phyloP scores from a whole-genome alignment of 768 basidiomycete genomes.

The Boletellus ananiceps region DNA sequence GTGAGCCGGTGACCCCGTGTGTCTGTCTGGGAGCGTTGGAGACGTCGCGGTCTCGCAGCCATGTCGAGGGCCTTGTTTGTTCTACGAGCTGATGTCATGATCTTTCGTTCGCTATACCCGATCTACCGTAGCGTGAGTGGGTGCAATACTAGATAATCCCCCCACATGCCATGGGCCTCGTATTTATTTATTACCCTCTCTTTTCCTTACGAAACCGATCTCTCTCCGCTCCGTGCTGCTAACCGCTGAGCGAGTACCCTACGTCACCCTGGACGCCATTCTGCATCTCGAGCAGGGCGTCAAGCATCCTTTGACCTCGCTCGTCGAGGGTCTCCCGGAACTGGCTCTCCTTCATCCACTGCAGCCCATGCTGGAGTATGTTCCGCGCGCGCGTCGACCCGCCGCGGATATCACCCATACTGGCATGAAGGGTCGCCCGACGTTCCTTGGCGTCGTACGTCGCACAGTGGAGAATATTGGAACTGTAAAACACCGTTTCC shows the following conservation, averaged over 20 bases:
- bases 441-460: conserved; percentile 46
- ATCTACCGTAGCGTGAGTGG: not conserved
- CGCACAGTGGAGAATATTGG: conserved; percentile 74
- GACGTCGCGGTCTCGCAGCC: too few species aligned
- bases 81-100: not conserved
- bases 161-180: not conserved
- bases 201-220: not conserved
- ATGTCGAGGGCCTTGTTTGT: not conserved
- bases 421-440: conserved; percentile 68
- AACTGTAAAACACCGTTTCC: conserved; percentile 77
- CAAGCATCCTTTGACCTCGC: conserved; percentile 48
- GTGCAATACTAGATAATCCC: not conserved
- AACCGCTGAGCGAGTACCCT: conserved; percentile 49
- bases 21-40: not conserved
- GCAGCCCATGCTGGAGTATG: conserved; percentile 67
- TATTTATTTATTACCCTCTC: not conserved
- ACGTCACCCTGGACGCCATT: conserved; percentile 37
- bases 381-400: conserved; percentile 64
- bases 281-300: conserved; percentile 54
- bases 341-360: conserved; percentile 57
- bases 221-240: too few species aligned
- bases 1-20: conserved; percentile 18
- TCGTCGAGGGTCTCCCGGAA: conserved; percentile 47
- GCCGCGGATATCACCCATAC: conserved; percentile 58
- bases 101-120: conserved; percentile 10